Percentiles rank a stretch among this genome's conserved stretches.
Evolutionary conservation across 2,329 filamentous ascomycete species (phyloP).

Genomic region (Madurella fahalii): DNA sequence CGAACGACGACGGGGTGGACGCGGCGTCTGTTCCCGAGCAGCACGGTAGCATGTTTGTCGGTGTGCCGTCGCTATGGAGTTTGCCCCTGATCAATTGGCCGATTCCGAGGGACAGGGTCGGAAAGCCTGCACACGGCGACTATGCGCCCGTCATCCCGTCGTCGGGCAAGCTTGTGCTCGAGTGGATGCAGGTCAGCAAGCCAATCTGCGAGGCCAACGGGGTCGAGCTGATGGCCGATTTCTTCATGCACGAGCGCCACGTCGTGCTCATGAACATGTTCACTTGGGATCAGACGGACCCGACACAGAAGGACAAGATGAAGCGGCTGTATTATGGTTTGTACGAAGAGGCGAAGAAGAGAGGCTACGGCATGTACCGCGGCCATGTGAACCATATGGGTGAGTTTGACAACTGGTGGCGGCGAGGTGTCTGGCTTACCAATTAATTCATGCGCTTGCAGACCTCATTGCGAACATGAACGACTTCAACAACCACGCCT

Average conservation of each 20-base stretch:
- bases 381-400: constrained; percentile 40
- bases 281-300: constrained; percentile 42
- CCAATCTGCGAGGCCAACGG: constrained; percentile 39
- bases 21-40: constrained; percentile 32
- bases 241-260: constrained; percentile 46
- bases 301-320: constrained; percentile 35
- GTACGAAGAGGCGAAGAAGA: constrained; percentile 32
- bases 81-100: constrained; percentile 36
- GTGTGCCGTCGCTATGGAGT: constrained; percentile 35
- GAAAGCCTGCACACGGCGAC: constrained; percentile 34
- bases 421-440: neutral
- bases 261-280: constrained; percentile 47
- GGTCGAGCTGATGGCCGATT: constrained; percentile 44
- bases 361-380: constrained; percentile 37
- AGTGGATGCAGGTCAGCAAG: constrained; percentile 40
- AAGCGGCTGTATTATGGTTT: constrained; percentile 33
- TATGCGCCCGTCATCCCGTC: constrained; percentile 37
- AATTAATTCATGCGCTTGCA: constrained; percentile 18
- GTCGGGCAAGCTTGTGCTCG: constrained; percentile 36
- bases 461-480: constrained; percentile 36
- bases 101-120: constrained; percentile 29
- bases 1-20: constrained; percentile 37
- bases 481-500: constrained; percentile 37
- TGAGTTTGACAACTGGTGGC: constrained; percentile 19
- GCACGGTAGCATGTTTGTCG: constrained; percentile 35